Evolutionary conservation across 2,329 filamentous ascomycete genomes (phyloP).

Genomic region (Aspergillus quadricinctus): DNA sequence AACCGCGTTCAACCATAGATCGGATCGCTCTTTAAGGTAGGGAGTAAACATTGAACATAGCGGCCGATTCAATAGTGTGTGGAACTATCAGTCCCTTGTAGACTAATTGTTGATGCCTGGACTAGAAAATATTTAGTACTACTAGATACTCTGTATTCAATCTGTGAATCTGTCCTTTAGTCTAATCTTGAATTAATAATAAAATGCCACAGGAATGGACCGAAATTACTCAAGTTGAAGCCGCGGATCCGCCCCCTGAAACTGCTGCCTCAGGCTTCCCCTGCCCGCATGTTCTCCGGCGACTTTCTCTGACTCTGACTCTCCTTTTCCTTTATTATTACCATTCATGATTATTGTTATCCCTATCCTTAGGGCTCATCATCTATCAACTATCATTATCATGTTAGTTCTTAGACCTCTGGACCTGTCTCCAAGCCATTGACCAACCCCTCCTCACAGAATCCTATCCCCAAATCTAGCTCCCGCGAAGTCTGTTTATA

Average conservation of each 20-base stretch:
- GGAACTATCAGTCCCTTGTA: not conserved
- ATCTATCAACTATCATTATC: not conserved
- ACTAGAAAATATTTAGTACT: too few species aligned
- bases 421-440: not conserved
- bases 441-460: not conserved
- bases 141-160: too few species aligned
- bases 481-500: constrained; percentile 14
- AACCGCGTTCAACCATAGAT: not conserved
- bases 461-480: not conserved
- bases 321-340: constrained; percentile 1
- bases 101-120: too few species aligned
- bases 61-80: not conserved
- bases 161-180: not conserved
- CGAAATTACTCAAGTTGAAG: constrained; percentile 7
- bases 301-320: constrained; percentile 6
- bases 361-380: not conserved
- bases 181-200: not conserved
- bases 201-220: not conserved
- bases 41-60: not conserved
- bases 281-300: not conserved
- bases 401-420: not conserved
- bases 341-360: not conserved
- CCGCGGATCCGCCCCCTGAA: constrained; percentile 19
- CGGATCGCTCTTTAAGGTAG: not conserved
- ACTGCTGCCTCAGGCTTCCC: constrained; percentile 7